Evolutionary conservation across 2,329 filamentous ascomycete species (phyloP).

Genomic region (Dactylellina sp.): DNA sequence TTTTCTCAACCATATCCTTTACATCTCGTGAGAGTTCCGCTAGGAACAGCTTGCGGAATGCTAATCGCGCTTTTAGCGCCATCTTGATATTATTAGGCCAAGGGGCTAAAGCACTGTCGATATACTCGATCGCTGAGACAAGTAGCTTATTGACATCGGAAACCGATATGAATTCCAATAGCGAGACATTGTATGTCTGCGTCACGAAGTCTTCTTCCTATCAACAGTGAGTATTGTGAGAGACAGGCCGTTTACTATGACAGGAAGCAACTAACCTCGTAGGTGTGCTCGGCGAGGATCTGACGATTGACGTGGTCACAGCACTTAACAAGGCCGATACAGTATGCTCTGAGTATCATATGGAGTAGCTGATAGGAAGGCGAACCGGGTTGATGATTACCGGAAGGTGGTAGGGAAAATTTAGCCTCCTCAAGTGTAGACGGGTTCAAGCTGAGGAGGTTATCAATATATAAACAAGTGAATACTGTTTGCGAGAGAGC

Average conservation of each 20-base stretch:
- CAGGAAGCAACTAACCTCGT: conserved; percentile 73
- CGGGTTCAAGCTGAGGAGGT: conserved; percentile 78
- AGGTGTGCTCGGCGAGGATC: conserved; percentile 86
- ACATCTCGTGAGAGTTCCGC: conserved; percentile 66
- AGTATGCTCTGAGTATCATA: conserved; percentile 83
- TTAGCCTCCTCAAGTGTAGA: conserved; percentile 73
- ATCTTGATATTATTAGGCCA: conserved; percentile 66
- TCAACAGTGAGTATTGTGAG: conserved; percentile 35
- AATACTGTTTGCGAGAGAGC: conserved; percentile 94
- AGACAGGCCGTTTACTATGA: conserved; percentile 12
- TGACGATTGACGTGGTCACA: conserved; percentile 82
- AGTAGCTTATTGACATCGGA: conserved; percentile 64
- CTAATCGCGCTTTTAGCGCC: conserved; percentile 75
- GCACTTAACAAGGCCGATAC: conserved; percentile 82
- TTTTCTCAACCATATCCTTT: conserved; percentile 65
- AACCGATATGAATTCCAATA: conserved; percentile 75
- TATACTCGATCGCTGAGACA: conserved; percentile 50
- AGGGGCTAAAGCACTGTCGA: conserved; percentile 40
- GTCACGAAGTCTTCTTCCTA: conserved; percentile 97
- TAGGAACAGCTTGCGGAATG: conserved; percentile 75
- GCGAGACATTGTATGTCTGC: conserved; percentile 83
- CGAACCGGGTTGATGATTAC: conserved; percentile 58
- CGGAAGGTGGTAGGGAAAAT: conserved; percentile 66
- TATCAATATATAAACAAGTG: conserved; percentile 90
- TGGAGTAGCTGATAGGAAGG: conserved; percentile 45